Percentiles rank a stretch among this genome's conserved stretches.
phyloP scores from a whole-genome alignment of 371 early-diverging fungal species.

The Mucor circinelloides region DNA sequence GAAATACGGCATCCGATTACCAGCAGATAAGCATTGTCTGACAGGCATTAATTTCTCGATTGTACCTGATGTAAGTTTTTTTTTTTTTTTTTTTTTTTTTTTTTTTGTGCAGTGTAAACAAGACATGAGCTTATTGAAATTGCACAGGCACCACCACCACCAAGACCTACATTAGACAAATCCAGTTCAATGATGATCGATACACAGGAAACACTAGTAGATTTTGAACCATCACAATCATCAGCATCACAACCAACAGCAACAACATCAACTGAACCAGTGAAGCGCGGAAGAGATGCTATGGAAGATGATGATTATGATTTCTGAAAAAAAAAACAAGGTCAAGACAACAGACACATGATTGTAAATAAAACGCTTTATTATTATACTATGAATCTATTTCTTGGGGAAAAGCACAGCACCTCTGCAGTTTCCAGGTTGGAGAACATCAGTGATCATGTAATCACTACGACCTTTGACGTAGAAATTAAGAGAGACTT shows the following conservation, averaged over 20 bases:
- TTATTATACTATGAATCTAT: slow-evolving; percentile 4
- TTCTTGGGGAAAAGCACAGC: slow-evolving; percentile 45
- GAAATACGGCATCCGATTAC: slow-evolving; percentile 89
- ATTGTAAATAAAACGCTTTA: slow-evolving; percentile 3
- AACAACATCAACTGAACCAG: neutral
- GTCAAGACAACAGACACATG: neutral
- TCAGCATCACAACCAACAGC: neutral
- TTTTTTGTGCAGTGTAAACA: neutral
- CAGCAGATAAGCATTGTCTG: slow-evolving; percentile 90
- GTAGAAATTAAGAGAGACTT: slow-evolving; percentile 45
- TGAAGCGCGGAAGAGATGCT: slow-evolving; percentile 39
- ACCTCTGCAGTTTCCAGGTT: slow-evolving; percentile 35
- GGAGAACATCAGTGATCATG: slow-evolving; percentile 33
- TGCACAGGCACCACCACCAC: slow-evolving; percentile 44
- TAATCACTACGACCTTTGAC: slow-evolving; percentile 43
- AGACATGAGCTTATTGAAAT: neutral
- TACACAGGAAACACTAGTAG: slow-evolving; percentile 16
- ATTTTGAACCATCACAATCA: neutral
- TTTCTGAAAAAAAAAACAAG: slow-evolving; percentile 35
- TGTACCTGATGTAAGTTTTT: slow-evolving; percentile 72
- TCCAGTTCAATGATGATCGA: slow-evolving; percentile 12
- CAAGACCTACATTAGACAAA: slow-evolving; percentile 27
- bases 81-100: neutral
- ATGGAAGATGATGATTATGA: slow-evolving; percentile 58
- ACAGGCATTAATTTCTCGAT: slow-evolving; percentile 91